Base-by-base conservation (phyloP, 768 basidiomycete species). In the Leccinum longicurvipes region DNA sequence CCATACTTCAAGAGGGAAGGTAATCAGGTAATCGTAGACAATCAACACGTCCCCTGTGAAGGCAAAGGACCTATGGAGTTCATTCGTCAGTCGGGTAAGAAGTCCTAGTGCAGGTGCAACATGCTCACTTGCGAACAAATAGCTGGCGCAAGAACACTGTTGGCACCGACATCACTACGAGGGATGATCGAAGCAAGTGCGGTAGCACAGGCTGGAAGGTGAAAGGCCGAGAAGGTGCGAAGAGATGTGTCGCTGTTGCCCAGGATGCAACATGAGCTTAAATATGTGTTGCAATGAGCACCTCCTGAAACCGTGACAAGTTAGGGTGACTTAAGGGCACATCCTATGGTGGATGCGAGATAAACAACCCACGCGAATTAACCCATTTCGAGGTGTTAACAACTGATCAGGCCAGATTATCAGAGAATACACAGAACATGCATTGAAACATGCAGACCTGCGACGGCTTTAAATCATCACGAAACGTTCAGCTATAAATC, bases 1-100 rank as follows among this genome's bases (percentile, higher is more conserved):
- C 46, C 54, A 23, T 57, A 57, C 61, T 21, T 62, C 59, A 21
- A 44, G 47, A 11, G 53, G 28, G n/a, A 62, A 28, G 3, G 61
- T 62, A 11, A 62, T 45, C 24, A 57, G 6, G 46, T 57, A 54
- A 47, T 62, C 61, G 24, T 57, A 54, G 6, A 54, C 1, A 7
- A 62, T 53, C 34, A 62, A 36, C 42, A 36, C 27, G 1, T 14
- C 21, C 1, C 58, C 59, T 11, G 42, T 46, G 19, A 60, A 47
- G 7, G 14, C 28, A n/a, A 47, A 8, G 47, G 17, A 47, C 21
- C 28, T 47, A 21, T 25, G 7, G 15, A 19, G 19, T 9, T 2
- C 17, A 17, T 14, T 29, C 8, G 12, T 41, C 4, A 41, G 19
- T 21, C 19, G 10, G n/a, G 23, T 12, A 29, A 1, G 17, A 11